These are phyloP conservation scores for Raphanus hybrid DNA, from an alignment of 441 rosid genomes.

Conservation along the genomic window DNA sequence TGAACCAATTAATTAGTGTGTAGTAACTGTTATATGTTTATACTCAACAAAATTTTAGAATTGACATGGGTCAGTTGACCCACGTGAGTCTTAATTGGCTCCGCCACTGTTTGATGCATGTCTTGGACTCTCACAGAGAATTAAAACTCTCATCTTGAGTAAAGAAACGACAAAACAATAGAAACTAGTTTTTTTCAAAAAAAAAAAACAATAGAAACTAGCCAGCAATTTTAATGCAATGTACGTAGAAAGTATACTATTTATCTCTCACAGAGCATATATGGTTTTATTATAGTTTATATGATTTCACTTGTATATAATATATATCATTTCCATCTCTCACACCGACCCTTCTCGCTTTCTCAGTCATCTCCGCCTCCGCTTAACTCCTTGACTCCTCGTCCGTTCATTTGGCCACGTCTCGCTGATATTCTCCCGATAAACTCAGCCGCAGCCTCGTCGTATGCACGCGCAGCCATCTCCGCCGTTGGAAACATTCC, in stretches of 20 bases:
- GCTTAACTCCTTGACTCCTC: neutral
- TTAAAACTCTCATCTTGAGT: neutral
- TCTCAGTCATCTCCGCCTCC: neutral
- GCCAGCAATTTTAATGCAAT: neutral
- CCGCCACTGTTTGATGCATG: neutral
- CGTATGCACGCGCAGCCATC: conserved; percentile 77
- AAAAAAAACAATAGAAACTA: neutral
- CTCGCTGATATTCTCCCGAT: conserved; percentile 6
- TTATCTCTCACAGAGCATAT: neutral
- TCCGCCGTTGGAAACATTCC: conserved; percentile 81
- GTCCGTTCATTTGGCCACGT: neutral
- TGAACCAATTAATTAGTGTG: too few relatives aligned
- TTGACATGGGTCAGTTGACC: too few relatives aligned
- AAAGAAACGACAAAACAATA: neutral
- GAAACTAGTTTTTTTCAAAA: neutral
- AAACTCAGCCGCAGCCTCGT: conserved; percentile 57
- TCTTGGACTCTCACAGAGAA: neutral
- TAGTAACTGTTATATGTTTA: too few relatives aligned
- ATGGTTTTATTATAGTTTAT: neutral
- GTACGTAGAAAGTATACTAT: neutral
- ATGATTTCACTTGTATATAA: neutral
- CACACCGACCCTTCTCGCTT: neutral
- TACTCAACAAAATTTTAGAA: too few relatives aligned
- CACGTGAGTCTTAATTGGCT: too few relatives aligned
- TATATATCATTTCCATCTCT: too few relatives aligned